Conservation (phyloP, 2,329 filamentous ascomycete genomes). For the Stemphylium beticola region DNA sequence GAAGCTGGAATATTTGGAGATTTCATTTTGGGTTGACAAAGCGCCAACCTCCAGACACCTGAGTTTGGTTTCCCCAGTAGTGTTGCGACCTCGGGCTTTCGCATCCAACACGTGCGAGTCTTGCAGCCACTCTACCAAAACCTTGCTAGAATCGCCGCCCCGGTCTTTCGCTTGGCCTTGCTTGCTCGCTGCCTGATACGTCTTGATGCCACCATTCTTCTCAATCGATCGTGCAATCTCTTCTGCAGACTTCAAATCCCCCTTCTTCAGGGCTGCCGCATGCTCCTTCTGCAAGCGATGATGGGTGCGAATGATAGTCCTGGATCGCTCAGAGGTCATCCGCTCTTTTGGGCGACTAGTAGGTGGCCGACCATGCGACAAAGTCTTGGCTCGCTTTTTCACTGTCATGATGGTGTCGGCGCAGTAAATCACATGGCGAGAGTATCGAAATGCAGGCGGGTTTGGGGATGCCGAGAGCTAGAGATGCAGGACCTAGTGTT, state of each 20-base stretch:
- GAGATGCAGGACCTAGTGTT: constrained; percentile 21
- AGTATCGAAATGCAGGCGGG: not conserved
- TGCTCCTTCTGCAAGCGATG: constrained; percentile 65
- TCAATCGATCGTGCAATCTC: constrained; percentile 59
- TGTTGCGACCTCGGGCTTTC: constrained; percentile 8
- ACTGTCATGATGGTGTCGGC: constrained; percentile 31
- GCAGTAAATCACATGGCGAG: constrained; percentile 6
- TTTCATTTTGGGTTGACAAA: constrained; percentile 82
- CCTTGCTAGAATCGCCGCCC: constrained; percentile 67
- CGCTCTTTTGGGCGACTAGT: constrained; percentile 35
- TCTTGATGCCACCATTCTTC: constrained; percentile 63
- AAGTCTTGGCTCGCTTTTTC: constrained; percentile 42
- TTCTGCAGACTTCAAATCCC: constrained; percentile 49
- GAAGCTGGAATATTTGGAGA: constrained; percentile 68
- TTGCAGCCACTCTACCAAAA: constrained; percentile 65
- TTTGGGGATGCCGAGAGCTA: constrained; percentile 23
- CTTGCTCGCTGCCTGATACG: constrained; percentile 68
- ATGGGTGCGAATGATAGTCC: constrained; percentile 64
- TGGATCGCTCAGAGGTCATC: constrained; percentile 64
- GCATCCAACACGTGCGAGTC: constrained; percentile 31
- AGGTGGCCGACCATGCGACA: constrained; percentile 45
- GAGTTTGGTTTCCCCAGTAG: constrained; percentile 42
- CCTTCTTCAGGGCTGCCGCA: constrained; percentile 56
- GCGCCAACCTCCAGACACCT: constrained; percentile 88
- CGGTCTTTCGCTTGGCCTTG: constrained; percentile 65